Evolutionary conservation across 768 basidiomycete species (phyloP).

Genomic region (Rhizopogon vinicolor): DNA sequence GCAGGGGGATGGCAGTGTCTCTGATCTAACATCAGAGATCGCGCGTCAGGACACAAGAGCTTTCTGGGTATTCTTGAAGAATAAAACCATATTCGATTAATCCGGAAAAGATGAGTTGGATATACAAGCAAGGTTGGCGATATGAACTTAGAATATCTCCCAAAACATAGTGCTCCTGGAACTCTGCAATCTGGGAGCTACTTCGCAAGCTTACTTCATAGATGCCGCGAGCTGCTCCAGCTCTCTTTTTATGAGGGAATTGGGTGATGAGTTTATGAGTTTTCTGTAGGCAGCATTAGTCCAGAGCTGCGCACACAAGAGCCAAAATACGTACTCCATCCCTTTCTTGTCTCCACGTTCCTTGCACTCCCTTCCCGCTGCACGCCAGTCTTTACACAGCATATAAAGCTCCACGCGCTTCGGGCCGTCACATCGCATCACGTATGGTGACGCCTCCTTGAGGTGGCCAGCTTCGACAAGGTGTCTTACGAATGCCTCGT

Average conservation of each 20-base stretch:
- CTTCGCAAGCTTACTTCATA: slow-evolving; percentile 58
- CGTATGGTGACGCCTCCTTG: slow-evolving; percentile 75
- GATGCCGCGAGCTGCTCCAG: slow-evolving; percentile 57
- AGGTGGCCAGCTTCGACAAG: slow-evolving; percentile 68
- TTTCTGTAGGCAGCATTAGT: slow-evolving; percentile 41
- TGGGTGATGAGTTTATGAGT: slow-evolving; percentile 69
- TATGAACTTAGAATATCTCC: neutral
- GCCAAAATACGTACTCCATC: slow-evolving; percentile 62
- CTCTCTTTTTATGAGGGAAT: slow-evolving; percentile 76
- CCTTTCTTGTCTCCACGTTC: slow-evolving; percentile 81
- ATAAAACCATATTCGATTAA: neutral
- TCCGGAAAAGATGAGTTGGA: neutral
- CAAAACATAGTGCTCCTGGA: neutral
- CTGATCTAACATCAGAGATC: no score
- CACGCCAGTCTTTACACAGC: slow-evolving; percentile 84
- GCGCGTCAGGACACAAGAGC: no score
- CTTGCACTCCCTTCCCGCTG: slow-evolving; percentile 86
- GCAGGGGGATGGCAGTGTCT: no score
- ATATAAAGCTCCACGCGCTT: slow-evolving; percentile 86
- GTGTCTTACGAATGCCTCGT: slow-evolving; percentile 83
- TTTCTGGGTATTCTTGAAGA: no score
- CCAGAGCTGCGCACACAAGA: slow-evolving; percentile 1
- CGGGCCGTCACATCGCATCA: slow-evolving; percentile 79
- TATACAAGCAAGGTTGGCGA: neutral
- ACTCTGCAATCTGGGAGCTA: no score